Base-by-base conservation (phyloP, 805 yeast genomes). In the Saccharomycopsis amapae region DNA sequence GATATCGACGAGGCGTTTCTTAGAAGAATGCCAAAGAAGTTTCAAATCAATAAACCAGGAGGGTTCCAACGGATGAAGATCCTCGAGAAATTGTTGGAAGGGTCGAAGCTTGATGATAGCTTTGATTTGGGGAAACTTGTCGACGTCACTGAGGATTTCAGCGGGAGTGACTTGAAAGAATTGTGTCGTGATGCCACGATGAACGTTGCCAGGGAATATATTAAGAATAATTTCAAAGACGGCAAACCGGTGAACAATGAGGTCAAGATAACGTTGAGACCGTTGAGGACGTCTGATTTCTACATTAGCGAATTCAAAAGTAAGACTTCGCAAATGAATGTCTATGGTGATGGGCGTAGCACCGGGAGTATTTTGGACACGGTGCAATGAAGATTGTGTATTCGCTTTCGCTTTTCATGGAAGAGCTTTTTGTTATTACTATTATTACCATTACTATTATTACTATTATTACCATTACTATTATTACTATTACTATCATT, bases 1-100 rank as follows among this genome's bases (percentile, higher is more conserved):
- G 98, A 90, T 61, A 90, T 90, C 38, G 98, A 90, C 59, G 74
- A 76, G 51, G 98, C 98, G 1, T 86, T 90, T 58, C 68, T 93
- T 65, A 76, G 98, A 64, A 76, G 98, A 59, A 72, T 90, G 78
- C 97, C 97, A 5, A 90, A 90, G 62, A 72, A 86, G 44, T 89
- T 90, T 62, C 77, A 88, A 2, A 79, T 93, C 18, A 71, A 75
- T 1, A 71, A 83, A 55, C 97, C 98, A 1, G 71, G 73, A 48
- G 62, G 71, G 1, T 68, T 62, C 5, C 94, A 90, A 61, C 70
- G 97, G 41, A 62, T 63, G 38, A 75, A 81, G 50, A 90, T 90
- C 42, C 68, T 93, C 45, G 59, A 64, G n/a, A 78, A 88, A 33
- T 63, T 88, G 43, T 69, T 90, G 42, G 67, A 73, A 34, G 88